Evolutionary conservation across 192 early-diverging fungal genomes (phyloP), one percentile per base, ranked within the genome.

Genomic region (Backusella morwellensis): DNA sequence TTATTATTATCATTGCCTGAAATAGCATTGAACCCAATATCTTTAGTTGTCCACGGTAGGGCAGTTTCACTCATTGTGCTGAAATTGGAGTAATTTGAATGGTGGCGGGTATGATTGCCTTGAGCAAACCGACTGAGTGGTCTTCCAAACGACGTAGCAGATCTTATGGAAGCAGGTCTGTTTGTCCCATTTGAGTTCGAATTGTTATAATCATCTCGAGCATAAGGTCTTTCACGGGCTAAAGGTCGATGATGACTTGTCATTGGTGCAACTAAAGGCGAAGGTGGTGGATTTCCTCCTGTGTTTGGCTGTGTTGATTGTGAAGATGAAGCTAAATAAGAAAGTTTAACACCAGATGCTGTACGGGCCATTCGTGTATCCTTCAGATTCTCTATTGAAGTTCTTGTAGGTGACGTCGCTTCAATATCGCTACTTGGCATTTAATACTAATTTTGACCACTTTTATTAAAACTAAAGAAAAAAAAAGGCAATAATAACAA

Each of bases 21-120:
- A 66, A 91, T 94, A 76, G 92, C 91, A 82, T 95, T 93, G 71
- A 88, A 90, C 15, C 94, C 94, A 82, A 95, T 93, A 79, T 95
- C 93, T 70, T 83, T 82, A 21, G 85, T 86, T 38, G 91, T 90
- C 91, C 91, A 93, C 6, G 89, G 85, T 36, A 86, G 67, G 1
- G 85, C 85, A 0, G 84, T 83, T 76, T 86, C 85, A 36, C 83
- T 85, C 81, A 85, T 79, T n/a, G 85, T 86, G 29, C 83, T 85
- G 44, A 83, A 83, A 47, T 83, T 83, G 9, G 83, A 85, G n/a
- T 85, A 81, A 26, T 77, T 83, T 41, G 83, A 85, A 35, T 83
- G 85, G 44, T 85, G 70, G n/a, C 87, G 83, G 9, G 76, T 35
- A n/a, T 82, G 70, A 9, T 84, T 79, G 12, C 81, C 68, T 23